phyloP scores from a whole-genome alignment of 139 green algal species.

The Trebouxia sp. region DNA sequence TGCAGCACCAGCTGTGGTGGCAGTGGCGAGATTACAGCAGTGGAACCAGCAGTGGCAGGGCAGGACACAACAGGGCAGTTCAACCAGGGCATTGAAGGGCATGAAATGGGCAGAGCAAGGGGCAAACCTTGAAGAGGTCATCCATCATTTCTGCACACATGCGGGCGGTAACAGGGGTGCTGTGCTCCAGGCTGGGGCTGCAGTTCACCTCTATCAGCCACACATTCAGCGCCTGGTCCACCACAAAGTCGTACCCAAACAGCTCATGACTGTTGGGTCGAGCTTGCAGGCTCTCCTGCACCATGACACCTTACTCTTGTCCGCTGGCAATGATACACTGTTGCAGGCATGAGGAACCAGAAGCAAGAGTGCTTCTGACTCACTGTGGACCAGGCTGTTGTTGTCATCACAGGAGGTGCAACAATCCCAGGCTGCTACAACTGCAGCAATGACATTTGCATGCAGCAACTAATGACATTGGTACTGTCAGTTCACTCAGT shows the following conservation, averaged over 20 bases:
- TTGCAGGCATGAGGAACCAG: no score
- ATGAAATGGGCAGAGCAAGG: not conserved
- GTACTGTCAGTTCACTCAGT: no score
- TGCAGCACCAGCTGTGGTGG: not conserved
- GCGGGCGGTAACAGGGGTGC: slow-evolving; percentile 41
- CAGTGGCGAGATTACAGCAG: no score
- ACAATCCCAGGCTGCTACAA: no score
- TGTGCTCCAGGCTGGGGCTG: slow-evolving; percentile 50
- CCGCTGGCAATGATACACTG: no score
- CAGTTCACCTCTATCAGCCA: slow-evolving; percentile 61
- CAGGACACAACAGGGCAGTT: not conserved
- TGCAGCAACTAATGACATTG: not conserved
- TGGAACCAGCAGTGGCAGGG: not conserved
- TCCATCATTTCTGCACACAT: slow-evolving; percentile 36
- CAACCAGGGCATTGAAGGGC: not conserved
- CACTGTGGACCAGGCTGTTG: no score
- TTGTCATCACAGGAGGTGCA: no score
- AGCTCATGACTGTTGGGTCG: slow-evolving; percentile 36
- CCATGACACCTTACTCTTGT: not conserved
- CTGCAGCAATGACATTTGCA: not conserved
- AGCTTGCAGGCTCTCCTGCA: slow-evolving; percentile 37
- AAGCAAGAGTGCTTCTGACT: no score
- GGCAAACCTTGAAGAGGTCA: slow-evolving; percentile 38
- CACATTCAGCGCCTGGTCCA: slow-evolving; percentile 44
- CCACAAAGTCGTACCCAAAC: slow-evolving; percentile 55